A percentile compares a stretch with the other conserved stretches of the same genome.
phyloP scores from a whole-genome alignment of 257 asterid genomes.

The Gentiana dahurica region DNA sequence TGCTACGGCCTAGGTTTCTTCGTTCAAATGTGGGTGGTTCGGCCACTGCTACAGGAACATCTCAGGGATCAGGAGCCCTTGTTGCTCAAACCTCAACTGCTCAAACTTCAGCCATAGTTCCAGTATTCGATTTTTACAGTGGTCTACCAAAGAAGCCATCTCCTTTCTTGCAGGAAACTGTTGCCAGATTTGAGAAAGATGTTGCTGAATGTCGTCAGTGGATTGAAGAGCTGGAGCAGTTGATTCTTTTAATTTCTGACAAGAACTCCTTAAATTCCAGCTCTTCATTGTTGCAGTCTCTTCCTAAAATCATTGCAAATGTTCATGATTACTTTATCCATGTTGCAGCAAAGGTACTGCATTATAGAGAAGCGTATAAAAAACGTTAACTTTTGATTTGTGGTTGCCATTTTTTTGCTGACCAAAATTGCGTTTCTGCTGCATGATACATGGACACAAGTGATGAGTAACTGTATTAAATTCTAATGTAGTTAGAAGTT shows the following conservation, averaged over 20 bases:
- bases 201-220: conserved; percentile 79
- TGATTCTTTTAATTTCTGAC: conserved; percentile 57
- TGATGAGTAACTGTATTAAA: too few relatives aligned
- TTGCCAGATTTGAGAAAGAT: conserved; percentile 87
- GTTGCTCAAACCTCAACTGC: conserved; percentile 37
- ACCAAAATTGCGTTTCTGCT: too few relatives aligned
- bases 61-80: conserved; percentile 59
- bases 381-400: background rate
- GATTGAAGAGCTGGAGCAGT: conserved; percentile 91
- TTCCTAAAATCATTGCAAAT: conserved; percentile 85
- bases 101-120: conserved; percentile 50
- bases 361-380: background rate
- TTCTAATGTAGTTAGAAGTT: too few relatives aligned
- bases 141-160: conserved; percentile 94
- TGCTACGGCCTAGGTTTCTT: conserved; percentile 72
- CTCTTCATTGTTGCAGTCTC: conserved; percentile 75
- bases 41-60: conserved; percentile 34
- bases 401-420: too few relatives aligned
- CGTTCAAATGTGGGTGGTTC: conserved; percentile 51
- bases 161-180: conserved; percentile 77
- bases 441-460: too few relatives aligned
- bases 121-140: conserved; percentile 75
- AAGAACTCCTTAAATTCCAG: conserved; percentile 38
- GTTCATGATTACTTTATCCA: conserved; percentile 94
- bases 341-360: conserved; percentile 90